A percentile compares a stretch with the other conserved stretches of the same genome.
These are phyloP conservation scores for Myxozyma melibiosi DNA, from an alignment of 805 yeast genomes.

Conservation along the genomic window DNA sequence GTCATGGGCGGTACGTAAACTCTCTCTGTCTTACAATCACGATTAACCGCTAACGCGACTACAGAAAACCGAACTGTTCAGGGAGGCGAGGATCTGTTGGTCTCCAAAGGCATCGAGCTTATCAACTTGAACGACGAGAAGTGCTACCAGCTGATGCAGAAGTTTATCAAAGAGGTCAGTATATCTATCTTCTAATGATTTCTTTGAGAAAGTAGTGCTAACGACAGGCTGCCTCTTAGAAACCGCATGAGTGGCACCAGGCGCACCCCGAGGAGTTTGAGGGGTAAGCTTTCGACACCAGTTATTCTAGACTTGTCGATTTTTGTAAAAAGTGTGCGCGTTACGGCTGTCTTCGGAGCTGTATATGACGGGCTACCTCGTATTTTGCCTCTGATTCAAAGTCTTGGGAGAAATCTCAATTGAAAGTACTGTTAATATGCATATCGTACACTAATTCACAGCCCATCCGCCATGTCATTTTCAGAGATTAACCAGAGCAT, in stretches of 20 bases:
- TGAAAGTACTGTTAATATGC: too few relatives aligned
- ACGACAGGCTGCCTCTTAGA: constrained; percentile 1
- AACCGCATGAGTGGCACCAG: constrained; percentile 33
- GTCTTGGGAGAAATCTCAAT: too few relatives aligned
- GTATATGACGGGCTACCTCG: not conserved
- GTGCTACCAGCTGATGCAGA: constrained; percentile 64
- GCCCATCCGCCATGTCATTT: not conserved
- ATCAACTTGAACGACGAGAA: constrained; percentile 41
- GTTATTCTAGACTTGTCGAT: too few relatives aligned
- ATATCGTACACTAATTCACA: not conserved
- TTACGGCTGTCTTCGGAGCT: too few relatives aligned
- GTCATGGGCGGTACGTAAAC: constrained; percentile 67
- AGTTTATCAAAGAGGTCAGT: constrained; percentile 64
- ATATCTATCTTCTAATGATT: not conserved
- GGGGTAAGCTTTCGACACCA: constrained; percentile 4
- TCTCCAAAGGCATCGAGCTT: constrained; percentile 60
- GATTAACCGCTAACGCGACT: not conserved
- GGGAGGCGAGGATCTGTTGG: constrained; percentile 81
- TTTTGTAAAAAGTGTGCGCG: too few relatives aligned
- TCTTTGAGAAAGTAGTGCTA: too few relatives aligned
- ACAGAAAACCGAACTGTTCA: constrained; percentile 75
- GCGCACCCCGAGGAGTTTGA: constrained; percentile 35
- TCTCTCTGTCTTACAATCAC: too few relatives aligned
- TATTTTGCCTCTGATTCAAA: not conserved
- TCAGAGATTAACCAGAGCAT: too few relatives aligned